Conservation (phyloP, 2,329 filamentous ascomycete genomes). For the Ascochyta viciae-villosae region DNA sequence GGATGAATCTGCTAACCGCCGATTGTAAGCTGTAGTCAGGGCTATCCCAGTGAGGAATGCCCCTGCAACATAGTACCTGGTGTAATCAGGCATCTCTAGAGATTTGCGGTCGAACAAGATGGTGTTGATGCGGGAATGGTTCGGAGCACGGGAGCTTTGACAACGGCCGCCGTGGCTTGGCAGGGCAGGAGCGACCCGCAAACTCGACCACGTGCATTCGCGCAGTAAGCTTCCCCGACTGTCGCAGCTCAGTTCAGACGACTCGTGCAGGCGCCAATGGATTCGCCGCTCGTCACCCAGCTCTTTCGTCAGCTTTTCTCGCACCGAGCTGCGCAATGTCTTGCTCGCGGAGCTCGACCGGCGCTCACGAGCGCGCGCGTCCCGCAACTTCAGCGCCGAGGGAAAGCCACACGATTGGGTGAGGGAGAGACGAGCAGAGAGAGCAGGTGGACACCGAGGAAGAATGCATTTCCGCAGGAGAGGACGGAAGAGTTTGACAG, state of each 20-base stretch:
- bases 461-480: conserved; percentile 75
- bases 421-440: conserved; percentile 59
- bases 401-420: conserved; percentile 36
- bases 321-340: conserved; percentile 65
- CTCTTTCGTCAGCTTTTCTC: conserved; percentile 87
- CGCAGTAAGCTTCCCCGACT: conserved; percentile 22
- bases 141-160: conserved; percentile 28
- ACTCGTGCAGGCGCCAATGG: conserved; percentile 65
- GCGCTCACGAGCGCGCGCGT: conserved; percentile 48
- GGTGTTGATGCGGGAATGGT: conserved; percentile 22
- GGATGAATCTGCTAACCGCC: neutral
- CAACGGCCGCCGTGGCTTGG: conserved; percentile 33
- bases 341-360: conserved; percentile 56
- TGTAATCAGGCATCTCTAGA: conserved; percentile 42
- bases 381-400: conserved; percentile 39
- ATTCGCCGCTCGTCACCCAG: conserved; percentile 77
- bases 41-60: conserved; percentile 81
- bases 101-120: conserved; percentile 9
- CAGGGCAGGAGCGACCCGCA: conserved; percentile 26
- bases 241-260: conserved; percentile 20
- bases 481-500: conserved; percentile 79
- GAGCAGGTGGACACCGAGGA: conserved; percentile 86
- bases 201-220: conserved; percentile 35
- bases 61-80: conserved; percentile 67
- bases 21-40: conserved; percentile 59